phyloP scores from a whole-genome alignment of 176 grass and related monocot genomes.

The Lolium perenne region DNA sequence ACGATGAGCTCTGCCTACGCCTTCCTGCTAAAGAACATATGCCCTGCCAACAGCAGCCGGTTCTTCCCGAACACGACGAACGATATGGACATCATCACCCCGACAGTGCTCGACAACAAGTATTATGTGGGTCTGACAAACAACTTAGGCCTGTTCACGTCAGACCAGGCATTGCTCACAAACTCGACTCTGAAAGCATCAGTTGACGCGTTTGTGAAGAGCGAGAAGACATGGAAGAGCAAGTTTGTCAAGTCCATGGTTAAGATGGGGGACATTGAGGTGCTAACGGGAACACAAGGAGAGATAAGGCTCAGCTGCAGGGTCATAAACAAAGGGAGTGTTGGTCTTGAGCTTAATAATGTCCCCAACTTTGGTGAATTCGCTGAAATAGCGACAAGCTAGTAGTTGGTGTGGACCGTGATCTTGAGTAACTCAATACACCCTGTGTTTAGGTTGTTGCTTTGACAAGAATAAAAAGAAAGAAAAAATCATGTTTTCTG shows the following conservation, averaged over 20 bases:
- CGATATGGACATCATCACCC: slow-evolving; percentile 69
- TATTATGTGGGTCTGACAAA: slow-evolving; percentile 67
- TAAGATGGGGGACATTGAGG: slow-evolving; percentile 76
- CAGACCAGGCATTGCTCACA: slow-evolving; percentile 65
- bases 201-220: slow-evolving; percentile 61
- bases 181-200: slow-evolving; percentile 55
- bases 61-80: slow-evolving; percentile 62
- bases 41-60: slow-evolving; percentile 60
- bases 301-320: slow-evolving; percentile 77
- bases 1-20: slow-evolving; percentile 70
- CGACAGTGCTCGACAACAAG: slow-evolving; percentile 61
- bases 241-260: slow-evolving; percentile 73
- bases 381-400: not conserved
- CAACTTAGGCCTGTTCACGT: slow-evolving; percentile 68
- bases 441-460: not conserved
- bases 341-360: slow-evolving; percentile 18
- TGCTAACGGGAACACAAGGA: slow-evolving; percentile 65
- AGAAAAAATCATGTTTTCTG: not conserved
- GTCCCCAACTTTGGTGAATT: not conserved
- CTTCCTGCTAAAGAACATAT: slow-evolving; percentile 50
- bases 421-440: not conserved
- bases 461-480: slow-evolving; percentile 27
- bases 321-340: slow-evolving; percentile 59
- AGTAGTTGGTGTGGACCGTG: not conserved
- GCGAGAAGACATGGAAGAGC: slow-evolving; percentile 55